These are phyloP conservation scores for Bacterosira constricta DNA, from an alignment of 108 stramenopile genomes.

Conservation along the genomic window DNA sequence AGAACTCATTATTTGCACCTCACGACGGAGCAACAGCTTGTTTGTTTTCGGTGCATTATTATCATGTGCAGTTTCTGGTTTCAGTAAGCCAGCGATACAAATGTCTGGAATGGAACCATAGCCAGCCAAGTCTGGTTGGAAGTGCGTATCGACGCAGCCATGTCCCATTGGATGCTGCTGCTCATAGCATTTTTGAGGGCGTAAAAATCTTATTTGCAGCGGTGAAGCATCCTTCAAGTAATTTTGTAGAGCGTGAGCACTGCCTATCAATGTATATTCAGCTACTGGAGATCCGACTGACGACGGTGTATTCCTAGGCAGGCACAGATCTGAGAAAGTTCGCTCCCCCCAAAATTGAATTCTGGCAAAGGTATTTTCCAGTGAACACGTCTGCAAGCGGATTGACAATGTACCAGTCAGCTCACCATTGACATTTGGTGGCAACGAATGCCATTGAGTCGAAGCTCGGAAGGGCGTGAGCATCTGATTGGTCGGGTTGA, in stretches of 20 bases:
- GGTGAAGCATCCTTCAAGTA: slow-evolving; percentile 51
- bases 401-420: slow-evolving; percentile 31
- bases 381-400: slow-evolving; percentile 18
- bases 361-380: slow-evolving; percentile 10
- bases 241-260: not conserved
- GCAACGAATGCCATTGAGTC: slow-evolving; percentile 16
- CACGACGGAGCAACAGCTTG: not conserved
- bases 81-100: not conserved
- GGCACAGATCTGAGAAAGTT: not conserved
- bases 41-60: not conserved
- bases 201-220: slow-evolving; percentile 17
- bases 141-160: not conserved
- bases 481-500: no score
- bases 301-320: not conserved
- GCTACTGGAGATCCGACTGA: not conserved
- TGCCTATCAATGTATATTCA: slow-evolving; percentile 31
- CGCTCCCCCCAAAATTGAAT: slow-evolving; percentile 48
- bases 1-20: not conserved
- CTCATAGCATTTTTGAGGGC: not conserved
- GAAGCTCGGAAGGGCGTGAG: no score
- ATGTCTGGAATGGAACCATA: slow-evolving; percentile 15
- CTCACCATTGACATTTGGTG: slow-evolving; percentile 28
- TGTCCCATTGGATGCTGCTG: not conserved
- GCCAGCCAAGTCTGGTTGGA: slow-evolving; percentile 6
- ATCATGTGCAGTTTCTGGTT: not conserved